Evolutionary conservation across 371 early-diverging fungal genomes (phyloP), one percentile per base, ranked within the genome.

Genomic region (Choanephora cucurbitarum): DNA sequence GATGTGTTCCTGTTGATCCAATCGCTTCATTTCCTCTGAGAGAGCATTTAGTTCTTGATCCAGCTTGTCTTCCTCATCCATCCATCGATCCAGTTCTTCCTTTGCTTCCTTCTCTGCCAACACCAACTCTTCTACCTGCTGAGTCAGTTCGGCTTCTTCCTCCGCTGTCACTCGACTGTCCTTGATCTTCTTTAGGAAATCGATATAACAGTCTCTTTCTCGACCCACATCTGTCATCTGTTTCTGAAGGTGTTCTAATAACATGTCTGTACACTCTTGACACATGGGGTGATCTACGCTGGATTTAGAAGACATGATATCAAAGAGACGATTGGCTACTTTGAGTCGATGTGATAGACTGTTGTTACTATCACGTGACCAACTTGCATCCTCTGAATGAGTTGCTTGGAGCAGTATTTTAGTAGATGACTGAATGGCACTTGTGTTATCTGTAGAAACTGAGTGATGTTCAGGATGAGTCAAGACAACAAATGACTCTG

Each of bases 221-320:
- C 72, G 70, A 10, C 83, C 72, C 3, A 84, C 84, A 57, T 92
- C 92, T 0, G 73, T 66, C 39, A 92, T 62, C 44, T 88, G 83
- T 49, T 84, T 84, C 49, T 88, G 86, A 51, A 96, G 69, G 23
- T 72, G 71, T 34, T 88, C 83, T 37, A 85, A 50, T 46, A 94
- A 59, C 65, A 88, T 81, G 50, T 93, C 94, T 1, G 91, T 88
- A 57, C 97, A 96, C 46, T 91, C 93, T 52, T 89, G 86, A 66
- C 97, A 96, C 67, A 95, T 79, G 11, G 94, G 94, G 56, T 95
- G 95, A 57, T 89, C 88, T 3, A 88, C 81, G 39, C 86, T 83
- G 3, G 90, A 83, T 57, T 81, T 80, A 4, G 82, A 79, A 0
- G 87, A 86, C 75, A 89, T 83, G 52, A 89, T 54, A 44, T 87